phyloP scores from a whole-genome alignment of 441 rosid species.

The Codiaeum variegatum region DNA sequence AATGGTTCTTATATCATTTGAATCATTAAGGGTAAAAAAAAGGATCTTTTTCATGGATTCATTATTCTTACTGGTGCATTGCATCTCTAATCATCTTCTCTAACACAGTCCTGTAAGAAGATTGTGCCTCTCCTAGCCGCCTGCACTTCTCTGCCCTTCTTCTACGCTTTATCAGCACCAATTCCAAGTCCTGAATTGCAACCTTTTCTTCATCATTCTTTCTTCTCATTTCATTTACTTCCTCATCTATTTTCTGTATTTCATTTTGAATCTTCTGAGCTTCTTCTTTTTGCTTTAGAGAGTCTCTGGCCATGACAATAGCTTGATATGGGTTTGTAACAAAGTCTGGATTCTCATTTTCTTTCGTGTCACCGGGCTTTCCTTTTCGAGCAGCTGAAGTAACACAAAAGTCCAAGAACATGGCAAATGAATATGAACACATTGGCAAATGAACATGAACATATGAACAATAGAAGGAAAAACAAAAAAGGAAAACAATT shows the following conservation, averaged over 20 bases:
- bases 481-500: not conserved
- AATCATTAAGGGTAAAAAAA: not conserved
- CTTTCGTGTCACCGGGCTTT: slow-evolving; percentile 46
- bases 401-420: slow-evolving; percentile 11
- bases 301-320: slow-evolving; percentile 72
- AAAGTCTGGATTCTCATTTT: slow-evolving; percentile 64
- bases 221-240: slow-evolving; percentile 50
- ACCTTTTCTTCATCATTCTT: slow-evolving; percentile 63
- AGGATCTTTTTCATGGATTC: not conserved
- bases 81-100: slow-evolving; percentile 98
- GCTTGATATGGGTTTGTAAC: slow-evolving; percentile 69
- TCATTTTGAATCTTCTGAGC: slow-evolving; percentile 52
- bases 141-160: slow-evolving; percentile 94
- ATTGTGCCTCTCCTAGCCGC: slow-evolving; percentile 85
- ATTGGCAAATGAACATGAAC: not conserved
- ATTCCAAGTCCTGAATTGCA: slow-evolving; percentile 72
- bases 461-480: not conserved
- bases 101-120: slow-evolving; percentile 67
- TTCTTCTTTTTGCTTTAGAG: slow-evolving; percentile 74
- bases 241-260: slow-evolving; percentile 61
- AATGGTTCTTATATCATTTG: not conserved
- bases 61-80: slow-evolving; percentile 84
- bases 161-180: slow-evolving; percentile 61
- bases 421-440: not conserved
- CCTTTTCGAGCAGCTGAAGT: slow-evolving; percentile 44